These are phyloP conservation scores for Chaetomidium leptoderma DNA, from an alignment of 495 filamentous ascomycete species.

Conservation along the genomic window DNA sequence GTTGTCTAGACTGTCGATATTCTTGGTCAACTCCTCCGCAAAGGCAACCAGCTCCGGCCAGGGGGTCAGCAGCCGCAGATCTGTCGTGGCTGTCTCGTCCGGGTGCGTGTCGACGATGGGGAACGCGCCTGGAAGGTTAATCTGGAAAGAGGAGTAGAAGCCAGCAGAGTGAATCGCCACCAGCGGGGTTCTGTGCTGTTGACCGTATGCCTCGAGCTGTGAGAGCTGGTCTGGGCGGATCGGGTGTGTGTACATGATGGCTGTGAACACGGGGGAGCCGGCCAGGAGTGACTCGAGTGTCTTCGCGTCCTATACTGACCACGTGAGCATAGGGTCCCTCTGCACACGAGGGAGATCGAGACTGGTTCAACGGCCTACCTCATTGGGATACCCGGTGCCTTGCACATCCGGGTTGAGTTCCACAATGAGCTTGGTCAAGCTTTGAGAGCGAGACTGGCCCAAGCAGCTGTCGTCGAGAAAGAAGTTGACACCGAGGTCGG, in stretches of 20 bases:
- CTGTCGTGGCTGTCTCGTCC: constrained; percentile 76
- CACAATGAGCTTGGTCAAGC: constrained; percentile 66
- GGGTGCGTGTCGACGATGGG: constrained; percentile 98
- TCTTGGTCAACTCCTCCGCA: constrained; percentile 55
- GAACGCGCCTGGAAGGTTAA: constrained; percentile 70
- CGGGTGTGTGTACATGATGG: constrained; percentile 72
- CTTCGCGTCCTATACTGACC: constrained; percentile 16
- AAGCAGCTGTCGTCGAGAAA: constrained; percentile 78
- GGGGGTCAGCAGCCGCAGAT: constrained; percentile 78
- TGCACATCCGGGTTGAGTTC: constrained; percentile 97
- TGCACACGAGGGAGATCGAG: not conserved
- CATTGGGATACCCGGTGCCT: constrained; percentile 55
- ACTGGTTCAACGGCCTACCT: constrained; percentile 28
- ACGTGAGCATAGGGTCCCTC: constrained; percentile 17
- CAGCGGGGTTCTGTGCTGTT: constrained; percentile 62
- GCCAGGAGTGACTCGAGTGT: constrained; percentile 38
- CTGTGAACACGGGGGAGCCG: constrained; percentile 57
- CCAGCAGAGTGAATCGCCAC: constrained; percentile 83
- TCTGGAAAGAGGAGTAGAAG: constrained; percentile 79
- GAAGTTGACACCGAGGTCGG: constrained; percentile 93
- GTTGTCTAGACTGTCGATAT: constrained; percentile 65
- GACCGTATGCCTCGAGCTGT: constrained; percentile 54
- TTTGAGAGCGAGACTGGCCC: constrained; percentile 75
- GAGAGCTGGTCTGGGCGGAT: constrained; percentile 56
- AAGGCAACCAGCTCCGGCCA: constrained; percentile 78